These are phyloP conservation scores for Monosporascus sp. DNA, from an alignment of 2,329 filamentous ascomycete genomes.

Conservation along the genomic window DNA sequence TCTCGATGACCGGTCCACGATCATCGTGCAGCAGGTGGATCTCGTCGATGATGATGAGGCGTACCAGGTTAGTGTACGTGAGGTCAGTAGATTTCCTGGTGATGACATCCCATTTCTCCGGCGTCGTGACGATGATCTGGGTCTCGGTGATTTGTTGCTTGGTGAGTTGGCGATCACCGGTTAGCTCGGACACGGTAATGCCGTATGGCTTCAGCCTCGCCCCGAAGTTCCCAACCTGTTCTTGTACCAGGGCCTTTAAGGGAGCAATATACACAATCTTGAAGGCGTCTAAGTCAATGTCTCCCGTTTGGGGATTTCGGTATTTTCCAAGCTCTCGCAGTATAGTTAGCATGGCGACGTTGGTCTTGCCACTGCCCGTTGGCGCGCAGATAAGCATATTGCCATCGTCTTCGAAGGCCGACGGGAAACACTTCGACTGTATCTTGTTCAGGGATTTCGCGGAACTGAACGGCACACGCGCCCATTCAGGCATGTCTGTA, in stretches of 20 bases:
- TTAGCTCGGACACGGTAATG: conserved; percentile 90
- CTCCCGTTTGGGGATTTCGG: conserved; percentile 79
- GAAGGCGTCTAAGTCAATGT: conserved; percentile 92
- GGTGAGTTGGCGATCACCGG: conserved; percentile 94
- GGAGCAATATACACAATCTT: conserved; percentile 99
- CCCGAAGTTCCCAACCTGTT: conserved; percentile 97
- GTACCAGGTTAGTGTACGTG: conserved; percentile 95
- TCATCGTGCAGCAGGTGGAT: conserved; percentile 98
- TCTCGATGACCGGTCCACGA: conserved; percentile 91
- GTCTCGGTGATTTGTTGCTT: conserved; percentile 98
- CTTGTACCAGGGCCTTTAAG: conserved; percentile 90
- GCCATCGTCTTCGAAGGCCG: conserved; percentile 87
- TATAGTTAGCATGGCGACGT: conserved; percentile 96
- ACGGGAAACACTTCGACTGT: conserved; percentile 87
- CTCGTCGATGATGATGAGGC: conserved; percentile 93
- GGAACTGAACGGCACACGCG: conserved; percentile 75
- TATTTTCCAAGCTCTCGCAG: conserved; percentile 96
- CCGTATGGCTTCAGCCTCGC: conserved; percentile 86
- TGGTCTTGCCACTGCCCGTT: conserved; percentile 96
- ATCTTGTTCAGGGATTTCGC: conserved; percentile 90
- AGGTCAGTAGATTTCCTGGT: conserved; percentile 95
- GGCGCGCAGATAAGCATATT: conserved; percentile 98
- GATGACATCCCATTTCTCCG: conserved; percentile 99
- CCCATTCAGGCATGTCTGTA: conserved; percentile 88
- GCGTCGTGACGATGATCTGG: conserved; percentile 95